phyloP scores from a whole-genome alignment of 1,284 basidiomycete genomes.

The Coniferiporia sulphurascens region DNA sequence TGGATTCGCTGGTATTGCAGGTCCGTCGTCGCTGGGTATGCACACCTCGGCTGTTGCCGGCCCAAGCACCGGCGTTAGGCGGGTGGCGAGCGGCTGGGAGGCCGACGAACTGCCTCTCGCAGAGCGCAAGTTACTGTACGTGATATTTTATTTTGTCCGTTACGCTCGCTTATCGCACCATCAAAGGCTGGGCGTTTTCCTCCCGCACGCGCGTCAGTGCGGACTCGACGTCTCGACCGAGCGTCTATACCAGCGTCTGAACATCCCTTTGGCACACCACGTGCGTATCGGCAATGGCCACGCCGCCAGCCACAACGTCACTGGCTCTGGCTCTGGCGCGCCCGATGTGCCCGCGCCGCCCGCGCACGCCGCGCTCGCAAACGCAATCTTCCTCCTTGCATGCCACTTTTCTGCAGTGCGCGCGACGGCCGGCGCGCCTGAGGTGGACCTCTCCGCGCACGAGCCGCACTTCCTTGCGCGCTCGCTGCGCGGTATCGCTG shows the following conservation, averaged over 20 bases:
- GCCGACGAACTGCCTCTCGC: constrained; percentile 27
- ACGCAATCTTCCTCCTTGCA: constrained; percentile 55
- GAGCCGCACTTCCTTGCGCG: constrained; percentile 46
- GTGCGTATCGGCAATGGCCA: constrained; percentile 24
- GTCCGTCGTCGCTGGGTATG: too few relatives aligned
- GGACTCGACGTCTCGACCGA: constrained; percentile 41
- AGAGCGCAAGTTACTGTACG: constrained; percentile 39
- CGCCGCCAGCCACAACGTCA: constrained; percentile 24
- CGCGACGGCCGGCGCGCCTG: neutral
- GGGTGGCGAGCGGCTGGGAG: constrained; percentile 23
- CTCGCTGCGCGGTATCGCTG: constrained; percentile 34
- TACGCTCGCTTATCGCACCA: neutral
- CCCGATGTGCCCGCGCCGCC: constrained; percentile 2
- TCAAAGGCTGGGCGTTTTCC: constrained; percentile 48
- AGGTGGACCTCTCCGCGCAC: constrained; percentile 31
- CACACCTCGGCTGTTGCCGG: neutral
- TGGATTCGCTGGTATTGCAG: too few relatives aligned
- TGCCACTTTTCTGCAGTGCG: constrained; percentile 44
- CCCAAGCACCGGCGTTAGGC: neutral
- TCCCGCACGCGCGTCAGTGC: constrained; percentile 53
- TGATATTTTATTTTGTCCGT: neutral
- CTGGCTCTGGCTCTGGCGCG: too few relatives aligned
- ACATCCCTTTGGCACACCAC: constrained; percentile 34
- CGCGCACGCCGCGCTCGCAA: constrained; percentile 52
- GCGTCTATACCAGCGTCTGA: constrained; percentile 19